Conservation (phyloP, 2,329 filamentous ascomycete genomes). For the Trichoderma atroviride region DNA sequence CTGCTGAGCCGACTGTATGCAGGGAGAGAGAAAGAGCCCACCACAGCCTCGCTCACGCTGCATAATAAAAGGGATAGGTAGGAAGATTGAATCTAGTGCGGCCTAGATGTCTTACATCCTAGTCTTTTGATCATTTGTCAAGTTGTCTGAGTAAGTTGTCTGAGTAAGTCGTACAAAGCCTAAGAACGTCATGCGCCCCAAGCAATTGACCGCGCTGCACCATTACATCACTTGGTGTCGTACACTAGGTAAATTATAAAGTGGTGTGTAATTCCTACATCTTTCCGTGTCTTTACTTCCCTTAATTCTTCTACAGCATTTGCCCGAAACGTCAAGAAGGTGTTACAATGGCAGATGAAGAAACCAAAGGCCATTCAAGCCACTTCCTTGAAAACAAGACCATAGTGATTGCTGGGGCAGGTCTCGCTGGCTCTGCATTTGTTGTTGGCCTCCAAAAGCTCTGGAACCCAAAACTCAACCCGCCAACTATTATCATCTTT, state of each 20-base stretch:
- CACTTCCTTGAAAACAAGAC: slow-evolving; percentile 40
- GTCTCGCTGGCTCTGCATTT: slow-evolving; percentile 45
- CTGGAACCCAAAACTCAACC: slow-evolving; percentile 36
- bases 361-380: slow-evolving; percentile 29
- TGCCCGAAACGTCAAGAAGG: background rate
- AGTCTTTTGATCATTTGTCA: background rate
- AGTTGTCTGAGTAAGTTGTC: background rate
- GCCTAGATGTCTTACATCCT: background rate
- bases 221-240: background rate
- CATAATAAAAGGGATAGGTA: slow-evolving; percentile 10
- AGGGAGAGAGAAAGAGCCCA: background rate
- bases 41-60: background rate
- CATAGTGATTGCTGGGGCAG: slow-evolving; percentile 44
- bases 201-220: background rate
- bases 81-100: background rate
- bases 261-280: background rate
- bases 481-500: slow-evolving; percentile 41
- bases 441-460: slow-evolving; percentile 41
- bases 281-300: background rate
- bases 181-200: background rate
- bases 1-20: background rate
- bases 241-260: background rate
- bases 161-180: background rate
- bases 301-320: background rate
- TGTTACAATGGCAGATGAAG: background rate